Conservation (phyloP, 768 basidiomycete genomes). For the Leccinum olivaceopallidum region DNA sequence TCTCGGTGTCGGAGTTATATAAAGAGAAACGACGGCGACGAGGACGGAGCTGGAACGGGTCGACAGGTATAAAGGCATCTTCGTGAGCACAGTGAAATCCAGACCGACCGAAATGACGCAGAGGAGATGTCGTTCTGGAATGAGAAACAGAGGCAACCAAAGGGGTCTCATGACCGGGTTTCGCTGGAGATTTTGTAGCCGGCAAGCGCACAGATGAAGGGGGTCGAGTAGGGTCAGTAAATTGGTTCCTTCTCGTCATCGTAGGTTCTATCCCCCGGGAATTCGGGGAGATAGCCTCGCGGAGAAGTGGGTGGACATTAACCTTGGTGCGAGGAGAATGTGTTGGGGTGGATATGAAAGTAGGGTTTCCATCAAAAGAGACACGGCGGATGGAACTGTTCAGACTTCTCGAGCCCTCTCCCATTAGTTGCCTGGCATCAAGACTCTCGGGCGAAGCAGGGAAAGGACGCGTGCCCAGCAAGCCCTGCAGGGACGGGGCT, state of each 20-base stretch:
- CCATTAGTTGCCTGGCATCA: constrained; percentile 24
- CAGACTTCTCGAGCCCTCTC: constrained; percentile 41
- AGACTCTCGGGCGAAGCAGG: constrained; percentile 14
- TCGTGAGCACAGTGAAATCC: constrained; percentile 52
- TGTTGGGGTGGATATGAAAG: constrained; percentile 37
- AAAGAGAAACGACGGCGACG: constrained; percentile 25
- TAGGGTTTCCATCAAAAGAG: constrained; percentile 49
- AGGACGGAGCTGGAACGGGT: constrained; percentile 47
- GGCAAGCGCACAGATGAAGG: constrained; percentile 14
- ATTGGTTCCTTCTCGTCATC: neutral
- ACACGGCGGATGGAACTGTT: constrained; percentile 52
- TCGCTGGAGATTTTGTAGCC: constrained; percentile 12
- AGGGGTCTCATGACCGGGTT: constrained; percentile 29
- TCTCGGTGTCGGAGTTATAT: constrained; percentile 24
- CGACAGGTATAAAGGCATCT: constrained; percentile 56
- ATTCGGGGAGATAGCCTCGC: constrained; percentile 11
- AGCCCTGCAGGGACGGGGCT: constrained; percentile 39
- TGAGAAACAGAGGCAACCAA: constrained; percentile 34
- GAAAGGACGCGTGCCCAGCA: constrained; percentile 24
- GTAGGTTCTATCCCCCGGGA: constrained; percentile 14
- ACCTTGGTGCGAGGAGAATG: constrained; percentile 36
- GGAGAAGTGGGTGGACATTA: constrained; percentile 23
- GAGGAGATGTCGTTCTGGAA: constrained; percentile 52
- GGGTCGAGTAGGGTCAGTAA: neutral
- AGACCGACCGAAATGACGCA: constrained; percentile 57